Evolutionary conservation across 108 stramenopile genomes (phyloP).

Genomic region (Chaetoceros muelleri): DNA sequence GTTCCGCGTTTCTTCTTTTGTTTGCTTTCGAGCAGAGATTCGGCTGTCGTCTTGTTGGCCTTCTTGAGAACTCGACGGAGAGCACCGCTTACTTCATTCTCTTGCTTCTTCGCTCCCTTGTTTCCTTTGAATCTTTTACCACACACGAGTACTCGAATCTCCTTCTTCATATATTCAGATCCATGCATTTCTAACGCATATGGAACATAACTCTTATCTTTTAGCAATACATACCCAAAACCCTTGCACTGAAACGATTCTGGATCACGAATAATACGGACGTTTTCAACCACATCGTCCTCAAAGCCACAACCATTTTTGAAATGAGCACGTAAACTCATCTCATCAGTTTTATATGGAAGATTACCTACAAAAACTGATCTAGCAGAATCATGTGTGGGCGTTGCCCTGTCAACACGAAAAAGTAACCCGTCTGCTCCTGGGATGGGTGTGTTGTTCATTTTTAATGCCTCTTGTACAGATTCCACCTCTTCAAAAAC

Average conservation of each 20-base stretch:
- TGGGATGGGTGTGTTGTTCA: conserved; percentile 47
- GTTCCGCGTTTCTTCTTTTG: conserved; percentile 13
- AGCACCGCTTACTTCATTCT: conserved; percentile 21
- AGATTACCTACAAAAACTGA: conserved; percentile 76
- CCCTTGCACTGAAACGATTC: conserved; percentile 71
- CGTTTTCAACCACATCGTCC: conserved; percentile 35
- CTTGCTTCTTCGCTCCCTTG: conserved; percentile 11
- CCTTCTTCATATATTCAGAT: conserved; percentile 47
- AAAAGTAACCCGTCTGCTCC: conserved; percentile 7
- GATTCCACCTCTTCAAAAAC: conserved; percentile 45
- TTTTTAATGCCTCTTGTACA: conserved; percentile 45
- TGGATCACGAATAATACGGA: conserved; percentile 70
- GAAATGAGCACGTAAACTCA: conserved; percentile 49
- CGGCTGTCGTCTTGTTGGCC: conserved; percentile 25
- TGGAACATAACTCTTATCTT: conserved; percentile 39
- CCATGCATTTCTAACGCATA: conserved; percentile 53
- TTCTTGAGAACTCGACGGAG: conserved; percentile 31
- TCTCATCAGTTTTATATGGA: conserved; percentile 64
- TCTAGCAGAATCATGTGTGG: conserved; percentile 40
- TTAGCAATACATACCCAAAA: conserved; percentile 67
- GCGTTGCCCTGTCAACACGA: conserved; percentile 24
- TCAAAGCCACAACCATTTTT: conserved; percentile 24
- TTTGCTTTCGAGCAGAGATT: conserved; percentile 7
- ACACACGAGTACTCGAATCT: conserved; percentile 62
- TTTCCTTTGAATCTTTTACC: conserved; percentile 63